Evolutionary conservation across 2,329 filamentous ascomycete species (phyloP), one percentile per base, ranked within the genome.

Genomic region (Diplocarpon mali): DNA sequence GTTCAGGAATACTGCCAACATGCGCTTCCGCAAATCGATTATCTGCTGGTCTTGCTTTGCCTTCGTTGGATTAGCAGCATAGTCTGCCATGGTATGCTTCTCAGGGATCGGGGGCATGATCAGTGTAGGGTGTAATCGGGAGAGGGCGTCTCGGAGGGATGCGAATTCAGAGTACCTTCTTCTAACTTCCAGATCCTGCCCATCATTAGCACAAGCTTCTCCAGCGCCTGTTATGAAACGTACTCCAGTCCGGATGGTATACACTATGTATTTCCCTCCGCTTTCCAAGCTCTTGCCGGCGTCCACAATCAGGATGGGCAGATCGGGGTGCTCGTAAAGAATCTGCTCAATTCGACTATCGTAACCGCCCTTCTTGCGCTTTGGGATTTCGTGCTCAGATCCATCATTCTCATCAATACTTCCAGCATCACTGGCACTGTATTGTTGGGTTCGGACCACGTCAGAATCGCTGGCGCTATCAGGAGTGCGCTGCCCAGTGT

Each of bases 61-160:
- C 59, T 90, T 95, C 31, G 92, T 98, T 1, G 93, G 92, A 58
- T 95, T 96, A 24, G 93, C 89, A 13, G 92, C 92, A 62, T 98
- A 98, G 64, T 98, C 92, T 49, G 90, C 90, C 83, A 98, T 94
- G 37, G 88, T 92, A 65, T 98, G 92, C 66, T 98, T 98, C 67
- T 98, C 93, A 16, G 92, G 92, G 58, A 98, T 98, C 2, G 92
- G 92, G 7, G 92, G 93, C 42, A 98, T 85, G 57, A 98, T 85
- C 35, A 98, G 74, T 0, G 92, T 98, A 7, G 93, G 92, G 62
- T 98, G 93, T 50, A 98, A 75, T 56, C 85, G 84, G 38, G 89
- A 88, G 24, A 98, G 75, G 2, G 90, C 90, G 57, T 88, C 82
- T 58, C 92, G 78, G 46, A 98, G 69, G 13, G 90, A 95, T 30